Base-by-base conservation (phyloP, 2,329 filamentous ascomycete species). In the Penicillium sp. region DNA sequence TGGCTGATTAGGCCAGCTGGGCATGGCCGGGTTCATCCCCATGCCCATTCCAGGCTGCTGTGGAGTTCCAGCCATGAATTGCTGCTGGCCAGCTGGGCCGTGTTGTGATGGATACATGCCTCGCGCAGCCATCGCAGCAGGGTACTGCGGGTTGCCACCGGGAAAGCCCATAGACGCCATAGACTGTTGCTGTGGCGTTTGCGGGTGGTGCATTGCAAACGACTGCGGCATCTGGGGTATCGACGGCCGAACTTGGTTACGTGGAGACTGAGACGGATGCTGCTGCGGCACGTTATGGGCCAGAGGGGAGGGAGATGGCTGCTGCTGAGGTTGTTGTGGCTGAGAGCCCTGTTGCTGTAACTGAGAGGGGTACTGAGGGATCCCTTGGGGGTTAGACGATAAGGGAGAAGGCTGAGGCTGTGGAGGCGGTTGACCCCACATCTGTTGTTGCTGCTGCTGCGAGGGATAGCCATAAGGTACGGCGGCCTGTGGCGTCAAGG, bases 391-490 rank as follows among this genome's bases (percentile, higher is more conserved):
- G 52, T 67, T 71, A 7, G 77, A 67, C 47, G 76, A 68, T 56
- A 85, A 80, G 58, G 85, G 83, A 1, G 87, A 83, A 8, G 86
- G 84, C 61, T 88, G 88, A 69, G 89, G 88, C 69, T 90, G 87
- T 44, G 86, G 87, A 76, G 69, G 84, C 77, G 75, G 84, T 79
- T 77, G 88, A 83, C 70, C 90, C 87, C 86, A 92, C 85, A 79
- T 90, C 73, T 90, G 89, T 47, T 88, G 86, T 53, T 85, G 84
- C 66, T 88, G 86, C 52, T 85, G 84, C 66, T 91, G 89, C 29
- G 76, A 68, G 41, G 74, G 70, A 70, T 91, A 92, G 68, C 85
- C 89, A 64, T 78, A 81, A 38, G 75, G 67, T 2, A 62, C 66
- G 30, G 75, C 60, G 5, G 73, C 71, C 82, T 88, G 69, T 75